Evolutionary conservation across 441 rosid species (phyloP).

Genomic region (Euphorbia corollata): DNA sequence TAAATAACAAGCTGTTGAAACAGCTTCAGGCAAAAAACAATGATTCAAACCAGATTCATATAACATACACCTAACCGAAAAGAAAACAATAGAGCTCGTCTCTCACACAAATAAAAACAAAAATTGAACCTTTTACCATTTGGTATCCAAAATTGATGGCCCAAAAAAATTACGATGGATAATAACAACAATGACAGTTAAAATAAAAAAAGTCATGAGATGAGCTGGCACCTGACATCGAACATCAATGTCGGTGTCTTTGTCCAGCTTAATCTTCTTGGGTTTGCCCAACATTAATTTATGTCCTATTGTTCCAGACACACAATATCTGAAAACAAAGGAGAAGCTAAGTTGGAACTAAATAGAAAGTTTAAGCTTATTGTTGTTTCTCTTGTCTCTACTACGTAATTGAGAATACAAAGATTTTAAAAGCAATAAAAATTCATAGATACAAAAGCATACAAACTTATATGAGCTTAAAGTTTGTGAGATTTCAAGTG

Average conservation of each 20-base stretch:
- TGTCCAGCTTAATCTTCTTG: slow-evolving; percentile 70
- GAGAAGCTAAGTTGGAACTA: not conserved
- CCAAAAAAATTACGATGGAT: not conserved
- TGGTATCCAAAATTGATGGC: not conserved
- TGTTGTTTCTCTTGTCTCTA: not conserved
- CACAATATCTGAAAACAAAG: slow-evolving; percentile 52
- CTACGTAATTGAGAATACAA: not conserved
- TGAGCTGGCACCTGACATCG: slow-evolving; percentile 64
- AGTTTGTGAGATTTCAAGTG: not conserved
- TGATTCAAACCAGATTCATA: no score
- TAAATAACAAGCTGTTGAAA: no score
- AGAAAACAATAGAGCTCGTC: not conserved
- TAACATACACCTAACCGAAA: no score
- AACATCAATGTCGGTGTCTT: slow-evolving; percentile 72
- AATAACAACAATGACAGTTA: not conserved
- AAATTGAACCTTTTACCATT: not conserved
- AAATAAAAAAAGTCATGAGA: slow-evolving; percentile 4
- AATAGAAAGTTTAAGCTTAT: no score
- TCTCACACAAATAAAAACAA: not conserved
- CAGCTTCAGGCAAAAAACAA: no score
- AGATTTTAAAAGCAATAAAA: not conserved
- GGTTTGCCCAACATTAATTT: slow-evolving; percentile 85
- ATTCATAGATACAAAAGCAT: not conserved
- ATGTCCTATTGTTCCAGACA: slow-evolving; percentile 89
- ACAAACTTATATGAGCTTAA: not conserved